Evolutionary conservation across 2,329 filamentous ascomycete species (phyloP).

Genomic region (Helotiales sp.): DNA sequence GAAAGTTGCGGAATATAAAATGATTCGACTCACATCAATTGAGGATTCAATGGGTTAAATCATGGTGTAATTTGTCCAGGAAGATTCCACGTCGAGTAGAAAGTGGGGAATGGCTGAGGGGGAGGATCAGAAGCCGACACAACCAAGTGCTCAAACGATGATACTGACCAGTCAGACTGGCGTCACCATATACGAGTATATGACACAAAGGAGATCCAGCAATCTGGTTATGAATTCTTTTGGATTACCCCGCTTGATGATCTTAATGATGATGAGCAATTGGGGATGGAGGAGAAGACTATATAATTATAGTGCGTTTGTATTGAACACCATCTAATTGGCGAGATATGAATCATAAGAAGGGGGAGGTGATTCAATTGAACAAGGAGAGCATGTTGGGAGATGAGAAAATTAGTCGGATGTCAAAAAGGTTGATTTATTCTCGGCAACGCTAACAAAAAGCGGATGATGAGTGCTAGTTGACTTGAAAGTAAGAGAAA

Average conservation of each 20-base stretch:
- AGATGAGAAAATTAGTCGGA: neutral
- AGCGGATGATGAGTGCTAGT: neutral
- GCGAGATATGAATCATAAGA: no score
- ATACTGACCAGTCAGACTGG: neutral
- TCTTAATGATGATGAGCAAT: neutral
- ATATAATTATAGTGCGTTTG: neutral
- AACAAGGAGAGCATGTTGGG: neutral
- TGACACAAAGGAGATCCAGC: neutral
- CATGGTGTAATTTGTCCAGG: neutral
- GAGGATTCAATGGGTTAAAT: neutral
- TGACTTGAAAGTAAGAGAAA: neutral
- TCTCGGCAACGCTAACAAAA: slow-evolving; percentile 1
- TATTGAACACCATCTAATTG: neutral
- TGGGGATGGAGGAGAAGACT: neutral
- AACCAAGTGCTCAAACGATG: neutral
- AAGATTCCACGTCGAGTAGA: neutral
- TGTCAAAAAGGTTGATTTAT: neutral
- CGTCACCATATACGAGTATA: neutral
- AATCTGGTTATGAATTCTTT: neutral
- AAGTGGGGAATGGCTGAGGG: neutral
- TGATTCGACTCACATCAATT: neutral
- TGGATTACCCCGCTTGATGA: neutral
- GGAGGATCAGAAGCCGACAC: neutral
- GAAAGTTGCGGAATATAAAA: no score
- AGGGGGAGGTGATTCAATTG: neutral